Conservation (phyloP, 164 flowering plant species). For the Vitis rupestris region DNA sequence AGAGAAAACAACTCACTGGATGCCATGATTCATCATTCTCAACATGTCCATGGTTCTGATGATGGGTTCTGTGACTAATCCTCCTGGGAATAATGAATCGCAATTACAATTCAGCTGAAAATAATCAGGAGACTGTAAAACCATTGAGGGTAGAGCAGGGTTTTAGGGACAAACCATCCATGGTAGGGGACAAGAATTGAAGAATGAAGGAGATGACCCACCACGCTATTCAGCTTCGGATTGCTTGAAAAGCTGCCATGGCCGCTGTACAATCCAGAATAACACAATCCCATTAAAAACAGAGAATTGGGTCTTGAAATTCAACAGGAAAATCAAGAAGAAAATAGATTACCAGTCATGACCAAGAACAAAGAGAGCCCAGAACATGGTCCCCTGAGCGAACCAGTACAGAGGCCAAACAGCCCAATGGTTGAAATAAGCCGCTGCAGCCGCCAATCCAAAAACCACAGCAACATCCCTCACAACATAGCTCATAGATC, state of each 20-base stretch:
- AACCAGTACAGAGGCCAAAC: conserved; percentile 81
- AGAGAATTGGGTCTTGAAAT: neutral
- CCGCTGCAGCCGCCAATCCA: conserved; percentile 60
- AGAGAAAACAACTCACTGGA: conserved; percentile 47
- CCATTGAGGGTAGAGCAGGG: neutral
- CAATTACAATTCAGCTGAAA: neutral
- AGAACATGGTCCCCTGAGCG: conserved; percentile 88
- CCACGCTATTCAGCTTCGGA: conserved; percentile 57
- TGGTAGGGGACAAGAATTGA: conserved; percentile 84
- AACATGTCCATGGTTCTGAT: conserved; percentile 83
- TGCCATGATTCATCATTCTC: conserved; percentile 92
- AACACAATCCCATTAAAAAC: neutral
- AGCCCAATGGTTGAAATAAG: conserved; percentile 54
- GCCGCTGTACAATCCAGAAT: conserved; percentile 43
- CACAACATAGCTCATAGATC: conserved; percentile 73
- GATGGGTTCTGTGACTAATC: conserved; percentile 87
- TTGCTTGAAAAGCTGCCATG: conserved; percentile 83
- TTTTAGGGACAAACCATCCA: conserved; percentile 61
- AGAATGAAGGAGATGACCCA: conserved; percentile 78
- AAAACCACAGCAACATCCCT: conserved; percentile 66
- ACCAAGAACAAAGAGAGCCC: conserved; percentile 90
- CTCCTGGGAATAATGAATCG: conserved; percentile 43
- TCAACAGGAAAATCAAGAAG: neutral
- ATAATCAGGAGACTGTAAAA: neutral
- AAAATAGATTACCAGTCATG: conserved; percentile 63